Evolutionary conservation across 306 rosid species (phyloP).

Genomic region (Sesbania bispinosa): DNA sequence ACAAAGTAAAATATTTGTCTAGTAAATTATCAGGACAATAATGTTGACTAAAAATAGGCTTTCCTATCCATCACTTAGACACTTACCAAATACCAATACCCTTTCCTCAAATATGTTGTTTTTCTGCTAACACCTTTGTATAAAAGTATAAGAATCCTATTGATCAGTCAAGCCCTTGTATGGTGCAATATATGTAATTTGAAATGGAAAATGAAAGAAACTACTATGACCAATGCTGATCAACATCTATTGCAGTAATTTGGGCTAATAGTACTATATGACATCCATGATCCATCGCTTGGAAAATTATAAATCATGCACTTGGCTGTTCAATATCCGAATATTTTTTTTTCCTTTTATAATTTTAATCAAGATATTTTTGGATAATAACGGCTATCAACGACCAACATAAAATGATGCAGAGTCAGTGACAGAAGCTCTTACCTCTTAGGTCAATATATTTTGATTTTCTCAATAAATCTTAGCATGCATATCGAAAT

Average conservation of each 20-base stretch:
- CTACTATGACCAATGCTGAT: too few relatives aligned
- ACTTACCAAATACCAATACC: not conserved
- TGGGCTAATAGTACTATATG: too few relatives aligned
- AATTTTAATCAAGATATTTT: too few relatives aligned
- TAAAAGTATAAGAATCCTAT: not conserved
- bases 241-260: too few relatives aligned
- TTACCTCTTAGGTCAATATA: not conserved
- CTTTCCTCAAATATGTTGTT: not conserved
- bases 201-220: not conserved
- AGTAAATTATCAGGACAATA: not conserved
- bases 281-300: not conserved
- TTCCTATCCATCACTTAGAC: not conserved
- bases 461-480: not conserved
- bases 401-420: not conserved
- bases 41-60: not conserved
- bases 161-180: not conserved
- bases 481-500: not conserved
- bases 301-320: too few relatives aligned
- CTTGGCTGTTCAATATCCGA: too few relatives aligned
- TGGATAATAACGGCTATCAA: not conserved
- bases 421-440: not conserved
- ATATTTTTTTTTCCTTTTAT: too few relatives aligned
- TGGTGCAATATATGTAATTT: not conserved
- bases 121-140: not conserved
- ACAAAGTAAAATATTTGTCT: not conserved